phyloP scores from a whole-genome alignment of 495 filamentous ascomycete species.

The Aspergillus mulundensis region DNA sequence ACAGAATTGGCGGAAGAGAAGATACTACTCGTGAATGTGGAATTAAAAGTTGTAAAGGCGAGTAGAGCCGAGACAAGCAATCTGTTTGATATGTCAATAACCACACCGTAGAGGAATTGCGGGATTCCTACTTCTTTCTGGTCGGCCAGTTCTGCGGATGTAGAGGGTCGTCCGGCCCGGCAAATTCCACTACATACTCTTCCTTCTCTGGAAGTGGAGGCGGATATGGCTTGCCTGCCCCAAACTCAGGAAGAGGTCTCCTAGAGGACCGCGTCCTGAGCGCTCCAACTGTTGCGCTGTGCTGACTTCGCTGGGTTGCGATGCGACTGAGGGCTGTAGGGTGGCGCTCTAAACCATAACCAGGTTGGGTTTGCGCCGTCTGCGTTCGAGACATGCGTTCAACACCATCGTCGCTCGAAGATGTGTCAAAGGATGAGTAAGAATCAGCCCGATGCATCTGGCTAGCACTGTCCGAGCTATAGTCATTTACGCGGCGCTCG shows the following conservation, averaged over 20 bases:
- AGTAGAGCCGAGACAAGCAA: constrained; percentile 66
- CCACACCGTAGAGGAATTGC: too few species aligned
- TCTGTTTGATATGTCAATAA: too few species aligned
- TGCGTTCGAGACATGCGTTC: constrained; percentile 53
- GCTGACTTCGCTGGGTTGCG: constrained; percentile 68
- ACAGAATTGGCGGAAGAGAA: constrained; percentile 51
- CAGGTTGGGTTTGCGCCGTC: constrained; percentile 49
- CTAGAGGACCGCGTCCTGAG: constrained; percentile 46
- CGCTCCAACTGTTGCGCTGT: constrained; percentile 69
- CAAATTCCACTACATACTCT: constrained; percentile 85
- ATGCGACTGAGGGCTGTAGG: constrained; percentile 73
- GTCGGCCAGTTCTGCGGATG: constrained; percentile 83
- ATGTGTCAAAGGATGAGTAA: constrained; percentile 19
- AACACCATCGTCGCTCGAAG: constrained; percentile 13
- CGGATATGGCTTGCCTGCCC: constrained; percentile 75
- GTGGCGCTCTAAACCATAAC: constrained; percentile 59
- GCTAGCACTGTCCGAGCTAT: constrained; percentile 20
- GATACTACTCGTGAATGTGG: constrained; percentile 62
- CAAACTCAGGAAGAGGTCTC: constrained; percentile 57
- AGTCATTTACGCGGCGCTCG: neutral
- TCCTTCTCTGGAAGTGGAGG: constrained; percentile 67
- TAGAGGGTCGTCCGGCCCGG: constrained; percentile 70
- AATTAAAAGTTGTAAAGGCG: constrained; percentile 70
- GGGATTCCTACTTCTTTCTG: constrained; percentile 69
- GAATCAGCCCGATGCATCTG: constrained; percentile 9